These are phyloP conservation scores for Tricholoma saponaceum DNA, from an alignment of 768 basidiomycete species.

Conservation along the genomic window DNA sequence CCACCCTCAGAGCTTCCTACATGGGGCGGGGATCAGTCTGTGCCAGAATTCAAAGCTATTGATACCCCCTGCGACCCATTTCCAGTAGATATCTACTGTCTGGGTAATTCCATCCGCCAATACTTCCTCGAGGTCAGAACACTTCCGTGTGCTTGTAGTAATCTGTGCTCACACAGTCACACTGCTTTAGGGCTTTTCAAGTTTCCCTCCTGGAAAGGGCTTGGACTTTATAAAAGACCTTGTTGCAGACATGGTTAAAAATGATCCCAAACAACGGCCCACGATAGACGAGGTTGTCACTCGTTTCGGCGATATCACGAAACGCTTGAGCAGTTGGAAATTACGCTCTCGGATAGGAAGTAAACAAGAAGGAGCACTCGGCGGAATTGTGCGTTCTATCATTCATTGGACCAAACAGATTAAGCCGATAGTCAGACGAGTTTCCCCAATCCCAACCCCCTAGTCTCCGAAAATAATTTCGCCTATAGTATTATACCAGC, in stretches of 20 bases:
- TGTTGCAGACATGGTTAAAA: conserved; percentile 30
- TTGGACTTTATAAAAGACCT: conserved; percentile 27
- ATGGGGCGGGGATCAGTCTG: conserved; percentile 24
- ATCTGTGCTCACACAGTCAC: too few species aligned
- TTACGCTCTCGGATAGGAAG: too few species aligned
- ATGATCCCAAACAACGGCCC: conserved; percentile 29
- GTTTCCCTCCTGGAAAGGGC: conserved; percentile 7
- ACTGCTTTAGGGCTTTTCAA: neutral
- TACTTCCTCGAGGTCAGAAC: conserved; percentile 8
- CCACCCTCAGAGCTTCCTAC: neutral
- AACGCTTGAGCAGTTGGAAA: too few species aligned
- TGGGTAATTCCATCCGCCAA: conserved; percentile 25
- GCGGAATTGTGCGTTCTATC: too few species aligned
- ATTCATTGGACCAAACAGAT: too few species aligned
- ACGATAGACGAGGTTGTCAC: conserved; percentile 33
- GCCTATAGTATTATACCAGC: too few species aligned
- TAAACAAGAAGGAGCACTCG: too few species aligned
- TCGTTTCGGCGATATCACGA: too few species aligned
- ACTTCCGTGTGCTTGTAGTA: neutral
- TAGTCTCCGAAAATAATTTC: too few species aligned
- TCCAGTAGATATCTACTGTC: conserved; percentile 31
- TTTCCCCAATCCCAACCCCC: too few species aligned
- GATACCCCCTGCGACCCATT: conserved; percentile 24
- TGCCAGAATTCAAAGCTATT: conserved; percentile 25
- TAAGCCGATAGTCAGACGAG: too few species aligned